These are phyloP conservation scores for Trichosporon coremiiforme DNA, from an alignment of 1,284 basidiomycete species.

Conservation along the genomic window DNA sequence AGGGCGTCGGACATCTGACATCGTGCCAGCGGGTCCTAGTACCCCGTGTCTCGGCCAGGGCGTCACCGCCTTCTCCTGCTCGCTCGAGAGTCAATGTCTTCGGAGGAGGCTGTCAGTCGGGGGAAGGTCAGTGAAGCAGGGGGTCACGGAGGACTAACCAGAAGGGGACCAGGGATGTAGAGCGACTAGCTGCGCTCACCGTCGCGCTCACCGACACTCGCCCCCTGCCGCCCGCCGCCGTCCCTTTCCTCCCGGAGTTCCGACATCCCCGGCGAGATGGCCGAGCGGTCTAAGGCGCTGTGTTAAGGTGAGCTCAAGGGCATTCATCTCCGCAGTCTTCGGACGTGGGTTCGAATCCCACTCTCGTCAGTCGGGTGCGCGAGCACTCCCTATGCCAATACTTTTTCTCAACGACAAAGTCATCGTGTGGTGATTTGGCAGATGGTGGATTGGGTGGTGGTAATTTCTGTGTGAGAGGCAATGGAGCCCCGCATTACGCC, in stretches of 20 bases:
- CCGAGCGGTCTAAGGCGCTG: conserved; percentile 31
- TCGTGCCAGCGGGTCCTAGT: too few species aligned
- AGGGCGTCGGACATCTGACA: too few species aligned
- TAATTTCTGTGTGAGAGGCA: too few species aligned
- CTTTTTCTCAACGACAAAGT: neutral
- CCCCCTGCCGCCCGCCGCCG: neutral
- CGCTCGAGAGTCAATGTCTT: too few species aligned
- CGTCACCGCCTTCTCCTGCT: too few species aligned
- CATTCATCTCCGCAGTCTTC: conserved; percentile 4
- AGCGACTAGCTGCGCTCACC: too few species aligned
- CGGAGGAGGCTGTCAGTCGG: too few species aligned
- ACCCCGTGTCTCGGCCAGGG: too few species aligned
- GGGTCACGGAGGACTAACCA: too few species aligned
- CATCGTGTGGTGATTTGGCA: neutral
- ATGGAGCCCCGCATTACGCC: too few species aligned
- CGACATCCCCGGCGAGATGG: conserved; percentile 22
- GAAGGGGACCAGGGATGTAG: too few species aligned
- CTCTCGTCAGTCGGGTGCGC: neutral
- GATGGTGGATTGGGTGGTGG: neutral
- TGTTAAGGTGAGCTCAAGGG: conserved; percentile 24
- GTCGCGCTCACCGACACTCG: neutral
- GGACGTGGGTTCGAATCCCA: conserved; percentile 7
- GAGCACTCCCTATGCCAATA: neutral
- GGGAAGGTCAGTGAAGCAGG: too few species aligned
- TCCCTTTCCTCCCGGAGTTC: neutral